Evolutionary conservation across 176 grass and related monocot species (phyloP), one percentile per base, ranked within the genome.

Genomic region (Guadua angustifolia): DNA sequence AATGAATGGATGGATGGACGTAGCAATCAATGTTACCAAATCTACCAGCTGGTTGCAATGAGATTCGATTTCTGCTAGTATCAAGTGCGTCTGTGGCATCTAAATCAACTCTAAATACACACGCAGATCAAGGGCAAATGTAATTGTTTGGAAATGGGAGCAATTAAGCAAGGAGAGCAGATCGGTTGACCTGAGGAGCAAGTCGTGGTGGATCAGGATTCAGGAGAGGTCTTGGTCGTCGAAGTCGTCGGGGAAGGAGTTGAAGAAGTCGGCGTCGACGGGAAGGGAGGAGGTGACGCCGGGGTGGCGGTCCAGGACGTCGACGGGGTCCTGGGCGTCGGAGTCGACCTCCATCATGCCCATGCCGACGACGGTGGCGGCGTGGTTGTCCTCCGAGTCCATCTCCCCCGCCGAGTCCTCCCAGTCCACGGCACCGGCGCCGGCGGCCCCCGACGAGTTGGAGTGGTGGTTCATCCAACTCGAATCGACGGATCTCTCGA

Each of bases 201-300:
- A 5, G 40, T 16, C 49, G 49, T 51, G 13, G 25, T 4, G 9
- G 14, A 9, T 83, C 66, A 88, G 74, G 62, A 60, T 5, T 83
- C 66, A 88, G 74, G 62, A 60, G 73, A 94, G 52, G 86, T 90
- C 92, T 17, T 86, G 70, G 74, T 90, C 86, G 69, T 94, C 79
- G 86, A 94, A 94, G 74, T 94, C 92, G 69, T 94, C 92, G 52
- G 64, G 29, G 79, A 94, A 90, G 79, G 79, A 87, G 83, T 88
- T 90, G 86, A 94, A 90, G 92, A 94, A 94, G 65, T 90, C 86
- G 63, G 79, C 86, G 83, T 94, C 85, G 45, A 66, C 26, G 52
- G 84, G 76, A n/a, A 86, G 63, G 21, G 58, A 43, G 22, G 66
- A 15, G 46, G 50, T 16, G 25, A 67, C 71, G 42, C 13, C 9